Evolutionary conservation across 805 yeast genomes (phyloP).

Genomic region (Yarrowia sp.): DNA sequence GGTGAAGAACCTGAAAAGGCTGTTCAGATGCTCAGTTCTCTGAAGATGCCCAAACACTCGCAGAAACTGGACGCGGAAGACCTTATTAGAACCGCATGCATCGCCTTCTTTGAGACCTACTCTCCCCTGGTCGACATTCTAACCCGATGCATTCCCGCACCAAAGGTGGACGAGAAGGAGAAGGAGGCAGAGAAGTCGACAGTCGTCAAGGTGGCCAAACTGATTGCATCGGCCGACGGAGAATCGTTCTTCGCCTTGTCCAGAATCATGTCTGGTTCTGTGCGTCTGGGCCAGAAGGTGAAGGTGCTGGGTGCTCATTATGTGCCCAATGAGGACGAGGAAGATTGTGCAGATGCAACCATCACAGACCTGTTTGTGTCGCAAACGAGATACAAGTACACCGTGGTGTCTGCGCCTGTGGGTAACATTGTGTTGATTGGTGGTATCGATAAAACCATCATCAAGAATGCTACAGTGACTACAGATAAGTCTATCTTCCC

Average conservation of each 20-base stretch:
- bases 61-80: slow-evolving; percentile 53
- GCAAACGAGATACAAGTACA: slow-evolving; percentile 66
- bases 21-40: slow-evolving; percentile 39
- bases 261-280: slow-evolving; percentile 58
- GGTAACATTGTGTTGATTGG: slow-evolving; percentile 69
- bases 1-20: slow-evolving; percentile 44
- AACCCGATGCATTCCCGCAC: slow-evolving; percentile 31
- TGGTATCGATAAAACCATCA: slow-evolving; percentile 56
- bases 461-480: slow-evolving; percentile 59
- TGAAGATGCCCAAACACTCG: slow-evolving; percentile 36
- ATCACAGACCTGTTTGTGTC: slow-evolving; percentile 45
- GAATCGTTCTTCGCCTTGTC: slow-evolving; percentile 54
- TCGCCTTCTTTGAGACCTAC: slow-evolving; percentile 51
- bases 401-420: slow-evolving; percentile 50
- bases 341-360: slow-evolving; percentile 45
- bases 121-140: slow-evolving; percentile 53
- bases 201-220: slow-evolving; percentile 55
- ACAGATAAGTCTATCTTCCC: slow-evolving; percentile 37
- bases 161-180: not conserved
- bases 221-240: slow-evolving; percentile 55
- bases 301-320: slow-evolving; percentile 56
- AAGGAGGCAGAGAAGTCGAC: slow-evolving; percentile 40
- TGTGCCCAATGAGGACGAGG: slow-evolving; percentile 49
- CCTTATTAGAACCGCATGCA: slow-evolving; percentile 53
- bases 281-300: slow-evolving; percentile 48